Percentiles rank a stretch among this genome's conserved stretches.
Evolutionary conservation across 257 asterid species (phyloP).

Genomic region (Solanum clarkiae): DNA sequence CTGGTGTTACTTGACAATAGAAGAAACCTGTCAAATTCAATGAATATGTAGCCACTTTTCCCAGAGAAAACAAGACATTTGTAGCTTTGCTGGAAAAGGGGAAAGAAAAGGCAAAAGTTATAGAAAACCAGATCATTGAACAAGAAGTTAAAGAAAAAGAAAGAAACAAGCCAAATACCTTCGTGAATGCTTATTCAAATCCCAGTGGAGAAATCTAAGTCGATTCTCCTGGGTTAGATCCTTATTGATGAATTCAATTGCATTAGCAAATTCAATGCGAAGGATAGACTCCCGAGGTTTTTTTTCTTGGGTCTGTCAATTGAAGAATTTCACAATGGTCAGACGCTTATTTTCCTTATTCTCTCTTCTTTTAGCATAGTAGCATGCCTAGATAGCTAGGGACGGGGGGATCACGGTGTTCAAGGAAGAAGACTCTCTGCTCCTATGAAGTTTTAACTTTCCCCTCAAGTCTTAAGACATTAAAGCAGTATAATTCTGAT

Average conservation of each 20-base stretch:
- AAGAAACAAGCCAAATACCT: constrained; percentile 35
- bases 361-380: background rate
- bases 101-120: background rate
- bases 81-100: constrained; percentile 64
- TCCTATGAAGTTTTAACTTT: background rate
- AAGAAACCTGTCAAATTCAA: constrained; percentile 82
- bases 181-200: constrained; percentile 87
- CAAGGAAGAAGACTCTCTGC: background rate
- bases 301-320: constrained; percentile 77
- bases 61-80: constrained; percentile 70
- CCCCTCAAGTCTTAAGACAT: background rate
- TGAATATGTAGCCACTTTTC: constrained; percentile 88
- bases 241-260: constrained; percentile 74
- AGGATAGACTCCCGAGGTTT: constrained; percentile 93
- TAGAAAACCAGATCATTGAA: constrained; percentile 9
- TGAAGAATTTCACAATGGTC: constrained; percentile 4
- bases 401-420: background rate
- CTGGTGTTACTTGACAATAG: constrained; percentile 56
- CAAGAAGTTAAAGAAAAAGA: constrained; percentile 3
- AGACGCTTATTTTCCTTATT: background rate
- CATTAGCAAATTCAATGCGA: constrained; percentile 81
- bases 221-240: constrained; percentile 72
- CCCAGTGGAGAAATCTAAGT: constrained; percentile 95
- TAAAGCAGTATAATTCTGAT: background rate
- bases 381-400: background rate